Conservation (phyloP, 2,329 filamentous ascomycete species). For the Cladosporium sp. region DNA sequence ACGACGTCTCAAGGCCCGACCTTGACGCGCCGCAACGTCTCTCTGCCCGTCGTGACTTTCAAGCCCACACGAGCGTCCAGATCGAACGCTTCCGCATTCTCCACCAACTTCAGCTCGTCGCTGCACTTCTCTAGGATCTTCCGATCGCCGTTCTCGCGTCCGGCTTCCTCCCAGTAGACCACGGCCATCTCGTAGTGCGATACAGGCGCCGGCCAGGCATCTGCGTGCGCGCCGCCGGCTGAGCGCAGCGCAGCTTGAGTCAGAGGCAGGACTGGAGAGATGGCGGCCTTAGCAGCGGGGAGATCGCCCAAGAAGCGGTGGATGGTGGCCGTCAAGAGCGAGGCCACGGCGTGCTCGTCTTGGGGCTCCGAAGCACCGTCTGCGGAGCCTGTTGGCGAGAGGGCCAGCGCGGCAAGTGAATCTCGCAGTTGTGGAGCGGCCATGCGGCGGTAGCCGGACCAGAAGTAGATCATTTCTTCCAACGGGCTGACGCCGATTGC, state of each 20-base stretch:
- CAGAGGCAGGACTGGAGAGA: conserved; percentile 65
- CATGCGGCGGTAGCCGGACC: conserved; percentile 88
- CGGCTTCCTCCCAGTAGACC: conserved; percentile 70
- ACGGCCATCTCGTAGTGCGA: conserved; percentile 87
- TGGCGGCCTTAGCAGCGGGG: conserved; percentile 61
- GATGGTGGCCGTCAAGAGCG: conserved; percentile 66
- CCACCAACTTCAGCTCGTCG: conserved; percentile 64
- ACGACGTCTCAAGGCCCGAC: conserved; percentile 17
- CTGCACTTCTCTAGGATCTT: conserved; percentile 62
- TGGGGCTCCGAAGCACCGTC: conserved; percentile 43
- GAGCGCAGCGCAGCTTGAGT: conserved; percentile 40
- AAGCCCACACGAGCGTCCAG: conserved; percentile 73
- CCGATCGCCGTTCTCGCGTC: conserved; percentile 38
- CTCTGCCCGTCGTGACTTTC: conserved; percentile 68
- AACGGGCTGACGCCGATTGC: conserved; percentile 78
- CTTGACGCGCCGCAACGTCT: conserved; percentile 54
- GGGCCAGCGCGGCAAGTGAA: conserved; percentile 64
- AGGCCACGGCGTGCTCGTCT: conserved; percentile 65
- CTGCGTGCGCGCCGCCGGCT: conserved; percentile 33
- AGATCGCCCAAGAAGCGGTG: conserved; percentile 61
- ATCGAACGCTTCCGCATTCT: conserved; percentile 69
- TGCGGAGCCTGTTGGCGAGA: conserved; percentile 45
- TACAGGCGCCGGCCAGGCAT: conserved; percentile 71
- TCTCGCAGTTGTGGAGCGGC: conserved; percentile 61
- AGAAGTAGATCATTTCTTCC: conserved; percentile 91